Conservation (phyloP, 805 yeast species). For the Kazachstania psychrophila region DNA sequence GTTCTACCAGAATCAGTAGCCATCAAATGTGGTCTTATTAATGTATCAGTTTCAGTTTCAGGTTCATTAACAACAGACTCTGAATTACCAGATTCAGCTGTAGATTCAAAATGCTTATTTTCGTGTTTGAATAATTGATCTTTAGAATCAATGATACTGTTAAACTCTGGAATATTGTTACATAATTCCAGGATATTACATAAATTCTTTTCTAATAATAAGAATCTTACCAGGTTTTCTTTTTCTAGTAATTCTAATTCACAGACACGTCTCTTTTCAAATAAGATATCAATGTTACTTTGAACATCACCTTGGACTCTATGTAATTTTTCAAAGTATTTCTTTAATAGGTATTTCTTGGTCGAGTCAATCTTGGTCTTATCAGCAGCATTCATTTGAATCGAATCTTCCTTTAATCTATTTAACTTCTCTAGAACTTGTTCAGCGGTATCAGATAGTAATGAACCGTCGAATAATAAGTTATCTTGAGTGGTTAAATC, state of each 20-base stretch:
- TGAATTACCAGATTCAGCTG: background rate
- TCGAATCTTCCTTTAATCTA: constrained; percentile 4
- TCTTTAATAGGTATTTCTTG: constrained; percentile 32
- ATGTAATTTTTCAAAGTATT: constrained; percentile 35
- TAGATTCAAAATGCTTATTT: constrained; percentile 8
- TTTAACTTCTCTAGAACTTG: constrained; percentile 41
- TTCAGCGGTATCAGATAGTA: constrained; percentile 65
- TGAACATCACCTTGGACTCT: constrained; percentile 33
- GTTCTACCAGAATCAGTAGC: constrained; percentile 55
- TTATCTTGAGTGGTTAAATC: constrained; percentile 41
- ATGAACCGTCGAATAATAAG: constrained; percentile 63
- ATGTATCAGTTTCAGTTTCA: constrained; percentile 7
- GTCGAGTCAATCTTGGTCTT: constrained; percentile 21
- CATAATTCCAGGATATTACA: constrained; percentile 40
- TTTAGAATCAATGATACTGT: constrained; percentile 9
- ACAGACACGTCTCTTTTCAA: constrained; percentile 46
- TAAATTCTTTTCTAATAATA: constrained; percentile 61
- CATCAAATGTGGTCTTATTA: constrained; percentile 52
- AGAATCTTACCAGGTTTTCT: constrained; percentile 60
- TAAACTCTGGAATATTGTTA: constrained; percentile 19
- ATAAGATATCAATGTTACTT: constrained; percentile 46
- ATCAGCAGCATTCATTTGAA: background rate
- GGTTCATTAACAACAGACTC: background rate
- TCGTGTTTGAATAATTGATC: constrained; percentile 1
- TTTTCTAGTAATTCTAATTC: constrained; percentile 58